phyloP scores from a whole-genome alignment of 257 asterid genomes.

The Solanum habrochaites region DNA sequence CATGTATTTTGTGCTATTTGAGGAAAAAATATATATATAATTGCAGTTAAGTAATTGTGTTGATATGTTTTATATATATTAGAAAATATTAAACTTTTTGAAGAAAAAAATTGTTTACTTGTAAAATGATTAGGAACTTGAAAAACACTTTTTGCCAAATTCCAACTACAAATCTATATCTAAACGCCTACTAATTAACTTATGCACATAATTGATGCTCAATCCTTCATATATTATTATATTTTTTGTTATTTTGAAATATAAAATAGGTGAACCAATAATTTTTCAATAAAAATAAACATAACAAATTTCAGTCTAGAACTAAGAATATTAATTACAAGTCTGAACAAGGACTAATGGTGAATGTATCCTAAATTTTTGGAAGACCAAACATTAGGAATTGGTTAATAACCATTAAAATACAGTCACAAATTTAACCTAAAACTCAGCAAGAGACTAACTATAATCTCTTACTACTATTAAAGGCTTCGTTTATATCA shows the following conservation, averaged over 20 bases:
- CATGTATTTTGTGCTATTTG: too few relatives aligned
- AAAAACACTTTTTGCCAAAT: background rate
- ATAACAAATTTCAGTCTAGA: background rate
- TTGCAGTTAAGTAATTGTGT: too few relatives aligned
- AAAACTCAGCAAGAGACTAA: background rate
- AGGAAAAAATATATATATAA: too few relatives aligned
- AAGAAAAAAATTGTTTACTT: too few relatives aligned
- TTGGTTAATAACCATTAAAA: background rate
- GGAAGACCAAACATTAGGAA: background rate
- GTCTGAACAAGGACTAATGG: background rate
- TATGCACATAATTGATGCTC: background rate
- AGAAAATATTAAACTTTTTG: too few relatives aligned
- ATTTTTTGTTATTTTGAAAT: background rate
- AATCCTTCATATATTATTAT: background rate
- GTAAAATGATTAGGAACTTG: too few relatives aligned
- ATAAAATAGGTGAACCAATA: background rate
- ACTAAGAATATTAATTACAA: background rate
- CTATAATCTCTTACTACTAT: background rate
- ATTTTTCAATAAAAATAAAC: background rate
- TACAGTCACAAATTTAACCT: background rate
- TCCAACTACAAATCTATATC: background rate
- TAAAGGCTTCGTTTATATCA: background rate
- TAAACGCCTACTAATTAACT: background rate
- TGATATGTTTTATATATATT: too few relatives aligned
- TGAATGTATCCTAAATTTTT: background rate